A percentile compares a stretch with the other conserved stretches of the same genome.
phyloP scores from a whole-genome alignment of 306 rosid species.

The Trichosanthes truncata region DNA sequence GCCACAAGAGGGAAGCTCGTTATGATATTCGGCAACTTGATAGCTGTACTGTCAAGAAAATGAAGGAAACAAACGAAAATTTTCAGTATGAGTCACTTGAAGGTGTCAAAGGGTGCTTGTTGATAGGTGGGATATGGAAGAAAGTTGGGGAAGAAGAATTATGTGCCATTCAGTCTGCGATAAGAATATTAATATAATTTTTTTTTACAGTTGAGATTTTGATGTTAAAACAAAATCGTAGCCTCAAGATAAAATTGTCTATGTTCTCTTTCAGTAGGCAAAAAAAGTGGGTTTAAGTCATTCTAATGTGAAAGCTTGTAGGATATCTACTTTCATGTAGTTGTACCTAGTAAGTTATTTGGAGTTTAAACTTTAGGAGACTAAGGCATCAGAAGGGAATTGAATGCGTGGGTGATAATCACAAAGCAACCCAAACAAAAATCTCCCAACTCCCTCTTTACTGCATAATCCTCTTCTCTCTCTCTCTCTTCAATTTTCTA shows the following conservation, averaged over 20 bases:
- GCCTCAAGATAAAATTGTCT: neutral
- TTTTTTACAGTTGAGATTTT: neutral
- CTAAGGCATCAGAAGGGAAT: too few species aligned
- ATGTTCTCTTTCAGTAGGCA: too few species aligned
- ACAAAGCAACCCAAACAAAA: too few species aligned
- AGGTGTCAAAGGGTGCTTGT: conserved; percentile 30
- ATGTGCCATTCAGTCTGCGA: conserved; percentile 41
- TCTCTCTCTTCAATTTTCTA: too few species aligned
- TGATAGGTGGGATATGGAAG: conserved; percentile 56
- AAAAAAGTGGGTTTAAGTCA: too few species aligned
- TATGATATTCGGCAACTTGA: conserved; percentile 32
- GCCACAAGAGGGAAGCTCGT: conserved; percentile 43
- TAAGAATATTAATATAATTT: conserved; percentile 42
- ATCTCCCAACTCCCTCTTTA: too few species aligned
- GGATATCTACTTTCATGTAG: too few species aligned
- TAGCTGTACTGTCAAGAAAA: conserved; percentile 41
- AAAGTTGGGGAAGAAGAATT: conserved; percentile 50
- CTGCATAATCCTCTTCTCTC: too few species aligned
- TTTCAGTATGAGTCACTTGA: conserved; percentile 12
- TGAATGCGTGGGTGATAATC: too few species aligned
- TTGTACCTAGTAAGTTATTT: too few species aligned
- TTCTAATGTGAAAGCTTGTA: too few species aligned
- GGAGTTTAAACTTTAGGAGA: too few species aligned
- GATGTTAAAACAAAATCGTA: neutral
- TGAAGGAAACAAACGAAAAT: conserved; percentile 30